phyloP scores from a whole-genome alignment of 768 basidiomycete species.

The Lentinus brumalis region DNA sequence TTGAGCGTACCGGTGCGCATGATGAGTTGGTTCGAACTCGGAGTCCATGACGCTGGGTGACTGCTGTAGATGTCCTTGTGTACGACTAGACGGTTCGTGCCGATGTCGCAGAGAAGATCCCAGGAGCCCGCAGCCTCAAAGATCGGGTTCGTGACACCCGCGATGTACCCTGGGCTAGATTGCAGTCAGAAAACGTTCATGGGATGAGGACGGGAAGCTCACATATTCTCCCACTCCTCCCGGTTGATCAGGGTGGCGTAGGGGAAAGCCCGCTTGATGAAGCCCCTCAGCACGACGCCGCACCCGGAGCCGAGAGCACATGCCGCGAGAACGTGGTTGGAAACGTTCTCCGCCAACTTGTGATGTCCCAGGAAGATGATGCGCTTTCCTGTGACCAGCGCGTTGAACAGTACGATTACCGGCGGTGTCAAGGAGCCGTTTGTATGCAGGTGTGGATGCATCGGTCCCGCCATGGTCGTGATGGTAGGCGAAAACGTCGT shows the following conservation, averaged over 20 bases:
- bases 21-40: slow-evolving; percentile 40
- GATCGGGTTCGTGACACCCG: slow-evolving; percentile 96
- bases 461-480: slow-evolving; percentile 66
- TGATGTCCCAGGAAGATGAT: slow-evolving; percentile 93
- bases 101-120: slow-evolving; percentile 94
- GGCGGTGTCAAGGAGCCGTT: slow-evolving; percentile 90
- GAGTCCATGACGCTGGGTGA: slow-evolving; percentile 40
- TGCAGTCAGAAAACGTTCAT: neutral
- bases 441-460: slow-evolving; percentile 92
- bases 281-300: slow-evolving; percentile 79
- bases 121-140: slow-evolving; percentile 86
- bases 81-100: slow-evolving; percentile 82
- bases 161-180: slow-evolving; percentile 85
- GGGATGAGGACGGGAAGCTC: slow-evolving; percentile 36
- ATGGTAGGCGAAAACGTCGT: slow-evolving; percentile 72
- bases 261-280: slow-evolving; percentile 91
- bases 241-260: slow-evolving; percentile 89
- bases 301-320: slow-evolving; percentile 93
- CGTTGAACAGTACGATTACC: slow-evolving; percentile 94
- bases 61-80: slow-evolving; percentile 77
- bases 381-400: slow-evolving; percentile 92
- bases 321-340: slow-evolving; percentile 89
- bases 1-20: slow-evolving; percentile 63
- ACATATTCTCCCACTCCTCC: slow-evolving; percentile 91
- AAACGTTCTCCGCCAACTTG: slow-evolving; percentile 87